These are phyloP conservation scores for Adansonia grandidieri DNA, from an alignment of 441 rosid species.

Conservation along the genomic window DNA sequence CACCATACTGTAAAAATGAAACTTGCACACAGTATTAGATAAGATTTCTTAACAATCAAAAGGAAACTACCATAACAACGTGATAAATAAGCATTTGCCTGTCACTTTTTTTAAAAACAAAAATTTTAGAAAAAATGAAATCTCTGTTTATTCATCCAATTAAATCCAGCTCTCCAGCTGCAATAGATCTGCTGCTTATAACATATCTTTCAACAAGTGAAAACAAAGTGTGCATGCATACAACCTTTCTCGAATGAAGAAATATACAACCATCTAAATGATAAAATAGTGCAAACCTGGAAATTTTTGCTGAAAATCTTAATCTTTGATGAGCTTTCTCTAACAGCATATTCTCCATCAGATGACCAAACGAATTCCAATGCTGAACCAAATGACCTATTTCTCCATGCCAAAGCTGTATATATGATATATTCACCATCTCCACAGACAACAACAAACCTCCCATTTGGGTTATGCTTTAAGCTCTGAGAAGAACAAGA, in stretches of 20 bases:
- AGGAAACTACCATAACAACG: not conserved
- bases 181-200: not conserved
- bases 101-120: not conserved
- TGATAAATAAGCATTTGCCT: not conserved
- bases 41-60: not conserved
- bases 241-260: not conserved
- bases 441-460: constrained; percentile 98
- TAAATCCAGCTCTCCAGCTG: constrained; percentile 5
- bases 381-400: constrained; percentile 97
- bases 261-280: not conserved
- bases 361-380: constrained; percentile 97
- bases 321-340: constrained; percentile 93
- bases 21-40: not conserved
- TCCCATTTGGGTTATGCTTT: constrained; percentile 96
- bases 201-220: not conserved
- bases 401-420: constrained; percentile 99
- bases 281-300: constrained; percentile 62
- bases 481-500: constrained; percentile 64
- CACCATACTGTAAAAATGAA: not conserved
- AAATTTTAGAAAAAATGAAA: not conserved
- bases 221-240: not conserved
- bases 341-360: constrained; percentile 97
- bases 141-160: not conserved
- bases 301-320: constrained; percentile 92
- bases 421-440: constrained; percentile 98